Evolutionary conservation across 1,139 yeast genomes (phyloP).

Genomic region (Hanseniaspora uvarum): DNA sequence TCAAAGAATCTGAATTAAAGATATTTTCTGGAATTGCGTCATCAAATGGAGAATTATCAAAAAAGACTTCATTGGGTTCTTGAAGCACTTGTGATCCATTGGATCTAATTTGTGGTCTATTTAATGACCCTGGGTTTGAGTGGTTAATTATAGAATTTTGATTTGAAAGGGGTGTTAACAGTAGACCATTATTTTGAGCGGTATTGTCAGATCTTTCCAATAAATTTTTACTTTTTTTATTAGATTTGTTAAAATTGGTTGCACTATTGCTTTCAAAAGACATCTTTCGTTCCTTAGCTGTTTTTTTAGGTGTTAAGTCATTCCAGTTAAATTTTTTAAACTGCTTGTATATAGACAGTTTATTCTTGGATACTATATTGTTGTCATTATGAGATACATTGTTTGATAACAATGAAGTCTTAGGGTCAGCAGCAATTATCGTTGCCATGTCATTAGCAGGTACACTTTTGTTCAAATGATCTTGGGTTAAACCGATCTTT

Average conservation of each 20-base stretch:
- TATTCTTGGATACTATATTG: conserved; percentile 5
- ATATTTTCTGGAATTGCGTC: not conserved
- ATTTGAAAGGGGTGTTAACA: not conserved
- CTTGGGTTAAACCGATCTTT: not conserved
- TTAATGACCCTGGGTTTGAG: not conserved
- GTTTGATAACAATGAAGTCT: not conserved
- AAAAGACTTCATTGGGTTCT: not conserved
- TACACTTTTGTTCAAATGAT: not conserved
- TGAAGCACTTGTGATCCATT: not conserved
- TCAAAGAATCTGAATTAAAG: not conserved
- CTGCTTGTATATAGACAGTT: conserved; percentile 10
- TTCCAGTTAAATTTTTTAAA: conserved; percentile 14
- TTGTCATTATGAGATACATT: not conserved
- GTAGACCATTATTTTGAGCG: not conserved
- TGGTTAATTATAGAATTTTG: not conserved
- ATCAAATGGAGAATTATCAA: not conserved
- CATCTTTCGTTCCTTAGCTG: not conserved
- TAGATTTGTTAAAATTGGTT: not conserved
- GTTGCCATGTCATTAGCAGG: not conserved
- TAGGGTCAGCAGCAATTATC: not conserved
- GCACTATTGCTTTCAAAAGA: not conserved
- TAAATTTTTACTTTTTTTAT: not conserved
- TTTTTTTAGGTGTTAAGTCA: not conserved
- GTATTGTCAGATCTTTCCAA: not conserved
- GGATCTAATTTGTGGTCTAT: not conserved